These are phyloP conservation scores for Physcia stellaris DNA, from an alignment of 495 filamentous ascomycete species.

Conservation along the genomic window DNA sequence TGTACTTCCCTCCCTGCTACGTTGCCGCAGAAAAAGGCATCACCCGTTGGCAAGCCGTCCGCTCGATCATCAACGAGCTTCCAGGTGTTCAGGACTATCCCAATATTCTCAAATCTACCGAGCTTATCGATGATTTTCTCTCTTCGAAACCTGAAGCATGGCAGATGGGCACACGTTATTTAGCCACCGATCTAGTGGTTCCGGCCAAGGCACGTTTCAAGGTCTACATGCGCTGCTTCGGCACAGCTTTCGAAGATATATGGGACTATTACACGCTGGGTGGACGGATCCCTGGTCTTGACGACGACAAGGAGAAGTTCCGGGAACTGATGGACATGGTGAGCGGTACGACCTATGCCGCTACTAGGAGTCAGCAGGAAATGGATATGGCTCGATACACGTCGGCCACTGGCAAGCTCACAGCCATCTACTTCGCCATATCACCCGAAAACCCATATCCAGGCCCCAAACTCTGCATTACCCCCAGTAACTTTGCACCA, in stretches of 20 bases:
- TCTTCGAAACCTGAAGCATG: neutral
- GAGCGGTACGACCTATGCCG: neutral
- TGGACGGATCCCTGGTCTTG: slow-evolving; percentile 1
- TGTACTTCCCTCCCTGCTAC: neutral
- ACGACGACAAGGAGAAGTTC: neutral
- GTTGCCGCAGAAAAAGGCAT: neutral
- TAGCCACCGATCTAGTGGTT: slow-evolving; percentile 1
- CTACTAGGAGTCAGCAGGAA: neutral
- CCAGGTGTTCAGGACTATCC: neutral
- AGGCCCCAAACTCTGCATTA: neutral
- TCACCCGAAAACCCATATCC: neutral
- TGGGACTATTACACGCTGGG: slow-evolving; percentile 1
- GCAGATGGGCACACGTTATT: neutral
- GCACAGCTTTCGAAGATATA: neutral
- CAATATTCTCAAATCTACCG: neutral
- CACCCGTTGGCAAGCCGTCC: neutral
- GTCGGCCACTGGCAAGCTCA: neutral
- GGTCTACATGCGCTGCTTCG: neutral
- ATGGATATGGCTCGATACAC: neutral
- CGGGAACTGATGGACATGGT: neutral
- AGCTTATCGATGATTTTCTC: neutral
- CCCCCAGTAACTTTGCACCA: neutral
- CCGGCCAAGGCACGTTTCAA: neutral
- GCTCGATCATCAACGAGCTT: neutral
- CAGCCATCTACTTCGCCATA: neutral